Evolutionary conservation across 345 rosid genomes (phyloP).

Genomic region (Ceriops decandra): DNA sequence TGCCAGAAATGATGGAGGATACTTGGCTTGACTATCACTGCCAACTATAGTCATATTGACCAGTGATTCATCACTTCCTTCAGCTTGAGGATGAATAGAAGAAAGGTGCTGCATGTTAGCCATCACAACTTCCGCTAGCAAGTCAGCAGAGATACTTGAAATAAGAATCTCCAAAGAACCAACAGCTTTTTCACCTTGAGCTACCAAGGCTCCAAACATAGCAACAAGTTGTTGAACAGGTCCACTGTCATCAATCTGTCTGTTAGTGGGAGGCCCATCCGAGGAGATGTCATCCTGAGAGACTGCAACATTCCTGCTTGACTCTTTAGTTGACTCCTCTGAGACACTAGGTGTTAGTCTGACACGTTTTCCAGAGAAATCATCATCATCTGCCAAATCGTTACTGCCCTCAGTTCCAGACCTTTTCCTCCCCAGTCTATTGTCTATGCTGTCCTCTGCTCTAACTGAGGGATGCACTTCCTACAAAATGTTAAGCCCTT

Average conservation of each 20-base stretch:
- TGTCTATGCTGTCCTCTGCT: constrained; percentile 37
- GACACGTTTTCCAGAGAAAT: constrained; percentile 61
- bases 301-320: constrained; percentile 29
- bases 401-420: constrained; percentile 45
- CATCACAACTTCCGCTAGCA: constrained; percentile 95
- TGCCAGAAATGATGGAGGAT: constrained; percentile 67
- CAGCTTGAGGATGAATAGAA: constrained; percentile 36
- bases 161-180: constrained; percentile 84
- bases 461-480: constrained; percentile 39
- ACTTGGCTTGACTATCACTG: constrained; percentile 59
- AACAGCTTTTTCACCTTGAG: constrained; percentile 93
- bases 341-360: constrained; percentile 50
- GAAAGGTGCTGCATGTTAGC: constrained; percentile 87
- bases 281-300: constrained; percentile 46
- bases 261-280: constrained; percentile 37
- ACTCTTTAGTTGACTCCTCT: constrained; percentile 56
- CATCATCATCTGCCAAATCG: constrained; percentile 49
- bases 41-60: constrained; percentile 62
- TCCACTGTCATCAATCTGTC: constrained; percentile 52
- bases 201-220: constrained; percentile 91
- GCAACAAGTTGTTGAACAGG: constrained; percentile 91
- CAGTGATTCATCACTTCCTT: constrained; percentile 55
- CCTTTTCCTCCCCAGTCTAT: constrained; percentile 60
- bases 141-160: constrained; percentile 86
- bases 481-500: constrained; percentile 39